Evolutionary conservation across 1,139 yeast genomes (phyloP), one percentile per base, ranked within the genome.

Genomic region (Yamadazyma mexicana): DNA sequence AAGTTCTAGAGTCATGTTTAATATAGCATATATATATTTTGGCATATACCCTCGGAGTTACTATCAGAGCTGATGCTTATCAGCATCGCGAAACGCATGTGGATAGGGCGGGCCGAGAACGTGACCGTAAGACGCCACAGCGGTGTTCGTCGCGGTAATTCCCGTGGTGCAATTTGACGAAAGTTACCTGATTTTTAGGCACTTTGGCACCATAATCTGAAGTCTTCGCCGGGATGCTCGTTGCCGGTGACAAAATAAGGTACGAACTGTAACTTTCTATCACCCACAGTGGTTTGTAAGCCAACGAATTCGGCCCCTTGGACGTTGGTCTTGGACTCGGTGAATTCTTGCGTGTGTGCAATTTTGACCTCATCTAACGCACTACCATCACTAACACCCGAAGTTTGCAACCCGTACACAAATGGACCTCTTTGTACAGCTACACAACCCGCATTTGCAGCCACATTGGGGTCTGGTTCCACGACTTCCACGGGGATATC

Each of bases 191-290:
- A n/a, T n/a, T n/a, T n/a, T n/a, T 28, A 28, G 11, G 20, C 18
- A 7, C 16, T 12, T 31, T 36, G 42, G 18, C 50, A 37, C 56
- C 56, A 51, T 3, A 51, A 28, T 36, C 54, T 38, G 35, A 51
- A 51, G 34, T 51, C 53, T 38, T 51, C 56, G 4, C 55, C 56
- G 12, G 55, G 55, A 17, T 39, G 33, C 8, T 37, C 46, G 44
- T 51, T 51, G 4, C 56, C 56, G 6, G 52, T 48, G 7, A 45
- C 49, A 32, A 50, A 51, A 37, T 51, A 50, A 1, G 56, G 56
- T 25, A 51, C 54, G 26, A 51, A 45, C 7, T 25, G 42, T 2
- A 41, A 39, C n/a, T 28, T 20, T 2, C 18, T 20, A 7, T 42
- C 51, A 12, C 40, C 32, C n/a, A 24, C 33, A 4, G 16, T 20